Evolutionary conservation across 2,329 filamentous ascomycete species (phyloP), one percentile per base, ranked within the genome.

Genomic region (Fusarium abutilonis): DNA sequence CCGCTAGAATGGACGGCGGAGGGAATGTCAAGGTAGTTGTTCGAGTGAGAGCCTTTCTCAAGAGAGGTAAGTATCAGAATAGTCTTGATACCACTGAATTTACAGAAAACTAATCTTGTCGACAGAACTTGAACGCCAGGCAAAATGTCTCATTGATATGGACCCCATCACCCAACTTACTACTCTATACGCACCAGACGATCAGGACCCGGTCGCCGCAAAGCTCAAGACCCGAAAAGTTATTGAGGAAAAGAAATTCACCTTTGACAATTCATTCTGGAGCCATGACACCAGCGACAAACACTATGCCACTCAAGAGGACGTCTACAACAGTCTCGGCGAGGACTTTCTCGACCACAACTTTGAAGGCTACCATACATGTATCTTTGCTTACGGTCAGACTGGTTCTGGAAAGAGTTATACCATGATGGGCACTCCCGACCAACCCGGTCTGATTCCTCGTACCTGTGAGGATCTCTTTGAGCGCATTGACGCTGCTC

Each of bases 261-360:
- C 91, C 3, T 99, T 99, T 74, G 95, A 99, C 80, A 96, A 93
- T 74, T 98, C 93, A 0, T 99, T 98, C 79, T 99, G 95, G 93
- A 98, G 94, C 57, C 93, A 97, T 77, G 81, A 94, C 74, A 83
- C 84, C 52, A 76, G 81, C 23, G 93, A 97, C 73, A 80, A 86
- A 29, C 92, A 97, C 78, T 99, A 97, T 74, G 93, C 95, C 4
- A 85, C 89, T 60, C 95, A 99, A 75, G 91, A 93, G 70, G 91
- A 97, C 71, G 90, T 99, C 52, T 98, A 99, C 82, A 92, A 95
- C 72, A 90, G 90, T 56, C 84, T 99, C 21, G 95, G 95, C 52
- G 93, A 97, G 75, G 95, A 98, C 73, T 98, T 99, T 68, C 84
- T 99, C 62, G 95, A 99, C 76, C 95, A 99, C 83, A 99, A 99